Conservation (phyloP, 495 filamentous ascomycete species). For the Copromyces sp. region DNA sequence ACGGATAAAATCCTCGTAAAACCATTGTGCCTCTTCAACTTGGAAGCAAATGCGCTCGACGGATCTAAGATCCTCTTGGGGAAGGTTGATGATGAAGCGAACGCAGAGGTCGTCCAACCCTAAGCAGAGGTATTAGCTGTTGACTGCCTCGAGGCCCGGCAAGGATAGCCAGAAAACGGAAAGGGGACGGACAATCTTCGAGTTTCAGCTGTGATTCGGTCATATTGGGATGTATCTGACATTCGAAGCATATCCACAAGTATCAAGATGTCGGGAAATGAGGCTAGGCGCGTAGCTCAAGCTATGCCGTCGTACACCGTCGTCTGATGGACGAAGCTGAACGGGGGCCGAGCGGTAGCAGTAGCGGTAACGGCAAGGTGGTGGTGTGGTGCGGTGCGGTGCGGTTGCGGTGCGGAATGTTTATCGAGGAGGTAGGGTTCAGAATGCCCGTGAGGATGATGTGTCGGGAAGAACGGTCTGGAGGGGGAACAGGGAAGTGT, state of each 20-base stretch:
- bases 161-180: background rate
- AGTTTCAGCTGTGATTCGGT: slow-evolving; percentile 71
- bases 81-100: slow-evolving; percentile 91
- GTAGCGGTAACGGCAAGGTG: background rate
- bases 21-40: slow-evolving; percentile 99
- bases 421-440: background rate
- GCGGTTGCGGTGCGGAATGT: background rate
- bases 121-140: slow-evolving; percentile 30
- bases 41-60: slow-evolving; percentile 95
- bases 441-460: background rate
- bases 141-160: background rate
- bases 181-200: slow-evolving; percentile 65
- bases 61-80: slow-evolving; percentile 75
- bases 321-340: background rate
- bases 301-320: background rate
- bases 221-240: slow-evolving; percentile 42
- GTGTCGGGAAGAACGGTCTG: background rate
- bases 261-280: background rate
- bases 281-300: background rate
- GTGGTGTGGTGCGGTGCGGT: background rate
- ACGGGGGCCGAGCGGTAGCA: background rate
- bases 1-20: slow-evolving; percentile 97
- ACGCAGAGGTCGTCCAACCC: slow-evolving; percentile 95
- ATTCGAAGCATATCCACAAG: slow-evolving; percentile 23
- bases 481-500: background rate